Evolutionary conservation across 805 yeast species (phyloP).

Genomic region (Yarrowia sp.): DNA sequence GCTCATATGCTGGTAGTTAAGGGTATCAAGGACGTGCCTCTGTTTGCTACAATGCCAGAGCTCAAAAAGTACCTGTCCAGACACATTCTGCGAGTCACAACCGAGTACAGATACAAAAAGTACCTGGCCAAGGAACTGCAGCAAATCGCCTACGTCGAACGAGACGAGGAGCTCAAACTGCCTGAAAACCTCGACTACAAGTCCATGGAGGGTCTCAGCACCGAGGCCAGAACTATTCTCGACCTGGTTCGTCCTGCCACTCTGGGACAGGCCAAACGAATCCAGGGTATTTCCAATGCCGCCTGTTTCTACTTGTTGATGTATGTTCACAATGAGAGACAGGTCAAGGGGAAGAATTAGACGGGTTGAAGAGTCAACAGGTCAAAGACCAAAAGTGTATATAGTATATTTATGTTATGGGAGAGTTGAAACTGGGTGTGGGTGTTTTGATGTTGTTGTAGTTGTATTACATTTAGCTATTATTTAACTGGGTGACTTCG

Average conservation of each 20-base stretch:
- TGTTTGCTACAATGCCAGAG: conserved; percentile 41
- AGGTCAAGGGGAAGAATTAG: not conserved
- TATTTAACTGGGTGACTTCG: no score
- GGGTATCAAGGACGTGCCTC: conserved; percentile 34
- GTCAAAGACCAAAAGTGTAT: not conserved
- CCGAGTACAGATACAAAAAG: conserved; percentile 81
- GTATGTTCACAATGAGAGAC: conserved; percentile 31
- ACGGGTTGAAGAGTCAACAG: no score
- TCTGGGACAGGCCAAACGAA: conserved; percentile 90
- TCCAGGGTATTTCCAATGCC: conserved; percentile 94
- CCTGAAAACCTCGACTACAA: conserved; percentile 67
- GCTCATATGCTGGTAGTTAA: conserved; percentile 67
- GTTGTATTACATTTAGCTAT: no score
- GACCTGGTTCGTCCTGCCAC: conserved; percentile 81
- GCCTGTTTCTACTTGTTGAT: conserved; percentile 74
- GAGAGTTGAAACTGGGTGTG: no score
- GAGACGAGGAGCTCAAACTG: conserved; percentile 73
- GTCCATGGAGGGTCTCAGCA: conserved; percentile 59
- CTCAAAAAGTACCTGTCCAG: conserved; percentile 39
- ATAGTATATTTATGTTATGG: not conserved
- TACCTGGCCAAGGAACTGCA: conserved; percentile 69
- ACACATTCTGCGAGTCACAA: conserved; percentile 61
- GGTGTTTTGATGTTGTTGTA: no score
- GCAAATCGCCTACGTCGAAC: conserved; percentile 69
- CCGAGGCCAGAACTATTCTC: conserved; percentile 66